These are phyloP conservation scores for Aspergillus ibericus DNA, from an alignment of 2,329 filamentous ascomycete species.

Conservation along the genomic window DNA sequence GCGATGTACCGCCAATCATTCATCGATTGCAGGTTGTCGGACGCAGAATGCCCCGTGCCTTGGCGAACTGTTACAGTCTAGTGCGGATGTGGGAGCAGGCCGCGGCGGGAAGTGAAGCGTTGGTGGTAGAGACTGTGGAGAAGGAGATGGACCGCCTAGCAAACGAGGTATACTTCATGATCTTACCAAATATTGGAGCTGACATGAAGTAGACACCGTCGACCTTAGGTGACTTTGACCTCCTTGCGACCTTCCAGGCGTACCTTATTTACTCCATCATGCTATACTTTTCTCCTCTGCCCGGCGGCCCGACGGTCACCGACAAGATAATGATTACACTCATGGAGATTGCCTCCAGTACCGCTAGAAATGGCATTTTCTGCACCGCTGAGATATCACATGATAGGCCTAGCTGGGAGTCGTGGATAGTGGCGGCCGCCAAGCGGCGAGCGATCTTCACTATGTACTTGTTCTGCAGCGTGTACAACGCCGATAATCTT, in stretches of 20 bases:
- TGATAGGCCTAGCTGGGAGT: conserved; percentile 51
- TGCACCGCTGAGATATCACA: conserved; percentile 45
- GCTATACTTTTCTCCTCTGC: conserved; percentile 44
- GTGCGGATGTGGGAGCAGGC: conserved; percentile 30
- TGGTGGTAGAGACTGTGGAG: conserved; percentile 22
- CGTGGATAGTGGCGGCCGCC: conserved; percentile 55
- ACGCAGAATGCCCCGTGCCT: conserved; percentile 9
- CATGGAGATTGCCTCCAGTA: conserved; percentile 51
- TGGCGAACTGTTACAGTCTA: conserved; percentile 30
- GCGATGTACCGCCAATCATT: conserved; percentile 25
- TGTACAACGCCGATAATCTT: conserved; percentile 47
- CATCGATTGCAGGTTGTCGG: conserved; percentile 22
- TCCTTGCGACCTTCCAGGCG: conserved; percentile 53
- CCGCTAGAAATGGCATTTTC: conserved; percentile 44
- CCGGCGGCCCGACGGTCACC: conserved; percentile 31
- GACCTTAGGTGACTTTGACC: conserved; percentile 20
- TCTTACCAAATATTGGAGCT: no score
- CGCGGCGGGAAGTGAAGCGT: conserved; percentile 26
- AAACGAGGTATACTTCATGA: conserved; percentile 18
- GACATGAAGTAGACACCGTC: no score
- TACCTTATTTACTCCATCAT: conserved; percentile 56
- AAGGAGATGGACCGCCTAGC: conserved; percentile 27
- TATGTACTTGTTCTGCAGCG: conserved; percentile 56
- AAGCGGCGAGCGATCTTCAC: conserved; percentile 54
- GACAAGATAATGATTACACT: conserved; percentile 52